phyloP scores from a whole-genome alignment of 2,329 filamentous ascomycete genomes.

The Uncinocarpus reesii region DNA sequence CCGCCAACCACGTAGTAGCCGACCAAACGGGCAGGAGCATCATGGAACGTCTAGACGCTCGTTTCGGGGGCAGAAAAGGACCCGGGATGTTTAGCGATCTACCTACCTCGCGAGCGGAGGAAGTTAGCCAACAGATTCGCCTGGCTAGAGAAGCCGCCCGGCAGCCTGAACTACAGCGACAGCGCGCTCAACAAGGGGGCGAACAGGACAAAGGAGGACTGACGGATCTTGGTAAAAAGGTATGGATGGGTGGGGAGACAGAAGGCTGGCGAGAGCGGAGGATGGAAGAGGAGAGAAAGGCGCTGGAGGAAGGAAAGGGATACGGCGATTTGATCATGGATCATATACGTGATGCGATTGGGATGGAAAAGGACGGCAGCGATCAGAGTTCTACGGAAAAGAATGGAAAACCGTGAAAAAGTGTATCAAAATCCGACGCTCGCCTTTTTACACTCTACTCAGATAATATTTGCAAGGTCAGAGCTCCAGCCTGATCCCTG shows the following conservation, averaged over 20 bases:
- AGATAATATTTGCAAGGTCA: too few relatives aligned
- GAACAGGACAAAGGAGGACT: conserved; percentile 16
- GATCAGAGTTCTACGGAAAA: conserved; percentile 19
- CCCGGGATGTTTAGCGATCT: conserved; percentile 13
- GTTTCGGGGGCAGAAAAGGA: not conserved
- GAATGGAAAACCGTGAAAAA: not conserved
- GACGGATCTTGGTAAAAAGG: conserved; percentile 15
- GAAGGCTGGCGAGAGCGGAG: conserved; percentile 32
- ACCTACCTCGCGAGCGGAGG: conserved; percentile 19
- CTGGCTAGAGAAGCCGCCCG: conserved; percentile 11
- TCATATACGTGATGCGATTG: conserved; percentile 35
- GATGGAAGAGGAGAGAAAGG: conserved; percentile 33
- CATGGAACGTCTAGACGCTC: conserved; percentile 23
- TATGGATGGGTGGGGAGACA: conserved; percentile 31
- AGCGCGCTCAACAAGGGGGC: conserved; percentile 18
- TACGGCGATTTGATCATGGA: conserved; percentile 39
- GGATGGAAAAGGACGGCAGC: conserved; percentile 24
- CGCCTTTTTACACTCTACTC: too few relatives aligned
- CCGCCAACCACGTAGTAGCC: conserved; percentile 21
- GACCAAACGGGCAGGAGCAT: conserved; percentile 33
- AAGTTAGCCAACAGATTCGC: conserved; percentile 17
- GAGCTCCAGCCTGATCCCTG: too few relatives aligned
- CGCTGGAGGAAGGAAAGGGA: conserved; percentile 29
- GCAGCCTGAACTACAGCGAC: conserved; percentile 7
- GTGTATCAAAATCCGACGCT: too few relatives aligned